A percentile compares a stretch with the other conserved stretches of the same genome.
Conservation (phyloP, 129 eudicot genomes). For the Saposhnikovia divaricata region DNA sequence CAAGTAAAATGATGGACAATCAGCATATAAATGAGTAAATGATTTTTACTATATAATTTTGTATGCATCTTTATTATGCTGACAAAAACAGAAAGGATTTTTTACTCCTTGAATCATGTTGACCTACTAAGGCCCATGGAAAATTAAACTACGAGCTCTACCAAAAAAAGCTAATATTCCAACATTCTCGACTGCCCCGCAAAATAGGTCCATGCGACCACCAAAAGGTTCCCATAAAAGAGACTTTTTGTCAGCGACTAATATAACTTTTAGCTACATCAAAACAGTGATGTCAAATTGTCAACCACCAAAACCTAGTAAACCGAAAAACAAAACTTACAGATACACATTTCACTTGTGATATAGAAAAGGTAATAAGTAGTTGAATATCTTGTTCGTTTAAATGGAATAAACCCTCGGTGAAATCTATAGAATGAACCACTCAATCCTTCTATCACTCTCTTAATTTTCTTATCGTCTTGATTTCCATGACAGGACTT, state of each 20-base stretch:
- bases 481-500: no score
- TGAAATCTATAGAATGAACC: no score
- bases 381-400: neutral
- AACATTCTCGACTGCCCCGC: neutral
- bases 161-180: neutral
- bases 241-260: neutral
- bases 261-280: neutral
- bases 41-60: no score
- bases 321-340: neutral
- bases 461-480: no score
- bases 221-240: neutral
- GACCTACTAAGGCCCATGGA: no score
- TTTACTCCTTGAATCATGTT: no score
- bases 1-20: neutral
- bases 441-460: no score
- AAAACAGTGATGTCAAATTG: neutral
- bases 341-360: neutral
- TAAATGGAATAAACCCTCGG: no score
- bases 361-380: neutral
- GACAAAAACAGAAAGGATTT: no score
- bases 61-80: no score
- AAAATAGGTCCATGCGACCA: neutral
- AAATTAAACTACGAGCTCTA: no score
- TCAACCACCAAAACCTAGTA: neutral
- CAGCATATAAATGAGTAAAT: neutral